Conservation (phyloP, 2,329 filamentous ascomycete species). For the Beauveria sp. region DNA sequence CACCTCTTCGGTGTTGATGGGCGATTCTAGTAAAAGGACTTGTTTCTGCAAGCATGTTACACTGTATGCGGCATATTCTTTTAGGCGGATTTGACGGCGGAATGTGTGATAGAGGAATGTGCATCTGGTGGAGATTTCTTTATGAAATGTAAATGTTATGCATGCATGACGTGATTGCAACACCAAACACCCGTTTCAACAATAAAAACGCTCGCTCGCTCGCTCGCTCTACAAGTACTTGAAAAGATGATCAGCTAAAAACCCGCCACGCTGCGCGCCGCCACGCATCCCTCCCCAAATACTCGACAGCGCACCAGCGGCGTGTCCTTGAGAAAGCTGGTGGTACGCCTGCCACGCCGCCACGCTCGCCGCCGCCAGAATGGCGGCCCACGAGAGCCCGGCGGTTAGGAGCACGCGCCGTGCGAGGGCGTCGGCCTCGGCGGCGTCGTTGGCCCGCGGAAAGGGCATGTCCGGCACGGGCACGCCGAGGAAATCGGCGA, state of each 20-base stretch:
- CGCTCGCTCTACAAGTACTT: too few relatives aligned
- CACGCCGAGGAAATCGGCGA: conserved; percentile 20
- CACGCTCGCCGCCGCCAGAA: background rate
- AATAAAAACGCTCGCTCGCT: too few relatives aligned
- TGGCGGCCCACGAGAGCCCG: background rate
- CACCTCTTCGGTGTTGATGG: too few relatives aligned
- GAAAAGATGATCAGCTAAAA: too few relatives aligned
- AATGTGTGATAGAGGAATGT: background rate
- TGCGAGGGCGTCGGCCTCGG: conserved; percentile 8
- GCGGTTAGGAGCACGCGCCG: background rate
- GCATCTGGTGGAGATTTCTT: background rate
- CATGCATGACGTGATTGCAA: background rate
- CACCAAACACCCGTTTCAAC: background rate
- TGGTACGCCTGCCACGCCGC: background rate
- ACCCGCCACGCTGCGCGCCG: too few relatives aligned
- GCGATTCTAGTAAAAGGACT: too few relatives aligned
- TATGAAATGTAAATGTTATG: too few relatives aligned
- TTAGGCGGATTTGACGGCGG: background rate
- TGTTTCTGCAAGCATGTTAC: too few relatives aligned
- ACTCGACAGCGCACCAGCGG: too few relatives aligned
- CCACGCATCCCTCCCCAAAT: too few relatives aligned
- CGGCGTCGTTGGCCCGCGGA: conserved; percentile 20
- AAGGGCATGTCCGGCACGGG: conserved; percentile 21
- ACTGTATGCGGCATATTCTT: background rate
- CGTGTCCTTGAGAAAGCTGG: background rate